A percentile compares a stretch with the other conserved stretches of the same genome.
Conservation (phyloP, 2,329 filamentous ascomycete genomes). For the Alternaria tenuissima region DNA sequence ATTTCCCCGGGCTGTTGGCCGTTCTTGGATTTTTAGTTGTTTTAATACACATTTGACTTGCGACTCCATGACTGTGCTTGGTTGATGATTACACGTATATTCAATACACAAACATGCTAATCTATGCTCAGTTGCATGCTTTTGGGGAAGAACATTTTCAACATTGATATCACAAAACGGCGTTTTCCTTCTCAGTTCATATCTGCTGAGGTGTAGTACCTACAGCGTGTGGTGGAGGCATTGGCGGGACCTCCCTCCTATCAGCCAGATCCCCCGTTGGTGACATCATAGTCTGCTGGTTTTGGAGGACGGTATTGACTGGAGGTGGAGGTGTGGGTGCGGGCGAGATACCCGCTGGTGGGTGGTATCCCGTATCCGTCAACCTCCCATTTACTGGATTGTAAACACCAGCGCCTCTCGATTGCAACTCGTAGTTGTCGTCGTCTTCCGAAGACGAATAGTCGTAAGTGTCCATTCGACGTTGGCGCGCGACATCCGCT, state of each 20-base stretch:
- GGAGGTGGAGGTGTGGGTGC: conserved; percentile 45
- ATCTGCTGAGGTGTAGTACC: conserved; percentile 42
- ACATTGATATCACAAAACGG: neutral
- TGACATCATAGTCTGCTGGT: conserved; percentile 20
- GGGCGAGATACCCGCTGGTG: conserved; percentile 39
- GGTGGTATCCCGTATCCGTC: conserved; percentile 49
- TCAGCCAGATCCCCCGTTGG: conserved; percentile 43
- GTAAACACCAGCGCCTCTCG: conserved; percentile 32
- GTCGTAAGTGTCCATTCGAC: conserved; percentile 46
- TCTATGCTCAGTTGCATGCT: neutral
- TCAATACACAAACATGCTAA: conserved; percentile 3
- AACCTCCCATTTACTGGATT: conserved; percentile 45
- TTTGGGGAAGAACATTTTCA: neutral
- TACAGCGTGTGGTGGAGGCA: conserved; percentile 40
- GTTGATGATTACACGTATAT: conserved; percentile 1
- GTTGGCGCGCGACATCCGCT: conserved; percentile 30
- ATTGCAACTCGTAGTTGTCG: conserved; percentile 47
- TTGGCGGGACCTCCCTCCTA: conserved; percentile 33
- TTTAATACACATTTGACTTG: conserved; percentile 3
- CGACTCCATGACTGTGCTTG: neutral
- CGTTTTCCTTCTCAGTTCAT: conserved; percentile 15
- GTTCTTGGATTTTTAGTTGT: neutral
- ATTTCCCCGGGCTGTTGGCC: neutral
- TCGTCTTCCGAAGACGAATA: conserved; percentile 53
- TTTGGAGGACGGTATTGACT: conserved; percentile 19